These are phyloP conservation scores for Glutinoglossum americanum DNA, from an alignment of 495 filamentous ascomycete genomes.

Conservation along the genomic window DNA sequence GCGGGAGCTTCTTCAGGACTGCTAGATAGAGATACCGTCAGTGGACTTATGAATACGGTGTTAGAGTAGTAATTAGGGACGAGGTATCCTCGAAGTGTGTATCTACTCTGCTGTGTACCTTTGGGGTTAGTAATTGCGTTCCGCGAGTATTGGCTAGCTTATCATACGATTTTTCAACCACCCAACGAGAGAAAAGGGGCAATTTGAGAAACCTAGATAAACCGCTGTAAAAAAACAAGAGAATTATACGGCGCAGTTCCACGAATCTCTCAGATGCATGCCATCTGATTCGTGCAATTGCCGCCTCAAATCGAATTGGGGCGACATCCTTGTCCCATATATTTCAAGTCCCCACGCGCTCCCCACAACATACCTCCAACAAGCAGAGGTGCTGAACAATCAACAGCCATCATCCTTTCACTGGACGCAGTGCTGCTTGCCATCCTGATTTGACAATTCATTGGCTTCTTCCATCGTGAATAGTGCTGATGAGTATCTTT, in stretches of 20 bases:
- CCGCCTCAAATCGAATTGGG: background rate
- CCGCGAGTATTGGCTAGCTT: background rate
- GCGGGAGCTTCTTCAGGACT: constrained; percentile 69
- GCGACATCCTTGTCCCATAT: background rate
- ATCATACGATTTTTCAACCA: background rate
- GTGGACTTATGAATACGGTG: constrained; percentile 53
- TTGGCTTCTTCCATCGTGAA: background rate
- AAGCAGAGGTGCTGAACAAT: background rate
- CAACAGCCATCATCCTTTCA: background rate
- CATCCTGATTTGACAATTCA: background rate
- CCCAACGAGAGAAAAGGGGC: background rate
- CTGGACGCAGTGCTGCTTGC: background rate
- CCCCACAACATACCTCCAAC: background rate
- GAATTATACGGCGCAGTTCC: background rate
- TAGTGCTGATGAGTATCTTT: background rate
- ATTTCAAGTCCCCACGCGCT: background rate
- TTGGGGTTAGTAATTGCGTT: no score
- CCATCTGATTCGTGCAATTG: background rate
- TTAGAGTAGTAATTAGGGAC: constrained; percentile 12
- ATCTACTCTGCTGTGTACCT: no score
- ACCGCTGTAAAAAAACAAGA: background rate
- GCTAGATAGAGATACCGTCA: constrained; percentile 57
- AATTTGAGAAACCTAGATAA: background rate
- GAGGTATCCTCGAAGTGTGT: no score
- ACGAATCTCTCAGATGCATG: background rate